These are phyloP conservation scores for Colletotrichum lindemuthianum DNA, from an alignment of 2,329 filamentous ascomycete species.

Conservation along the genomic window DNA sequence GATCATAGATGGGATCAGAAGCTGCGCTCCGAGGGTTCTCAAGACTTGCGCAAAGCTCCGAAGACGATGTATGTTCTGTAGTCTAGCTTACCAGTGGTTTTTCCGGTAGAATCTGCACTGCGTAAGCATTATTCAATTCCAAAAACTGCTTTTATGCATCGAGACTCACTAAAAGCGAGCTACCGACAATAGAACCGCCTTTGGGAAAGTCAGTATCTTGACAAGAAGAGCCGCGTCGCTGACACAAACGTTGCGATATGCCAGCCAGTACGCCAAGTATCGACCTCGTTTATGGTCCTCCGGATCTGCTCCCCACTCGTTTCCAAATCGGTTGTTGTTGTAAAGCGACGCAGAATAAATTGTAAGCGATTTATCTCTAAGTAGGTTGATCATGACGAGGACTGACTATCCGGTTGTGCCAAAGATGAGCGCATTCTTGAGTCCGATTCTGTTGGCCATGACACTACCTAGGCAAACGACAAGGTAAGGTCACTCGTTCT, in stretches of 20 bases:
- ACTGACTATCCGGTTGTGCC: constrained; percentile 26
- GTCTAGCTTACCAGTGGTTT: constrained; percentile 40
- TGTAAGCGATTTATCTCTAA: constrained; percentile 7
- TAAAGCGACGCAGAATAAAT: constrained; percentile 50
- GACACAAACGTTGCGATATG: constrained; percentile 31
- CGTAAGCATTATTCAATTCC: too few relatives aligned
- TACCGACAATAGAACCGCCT: constrained; percentile 49
- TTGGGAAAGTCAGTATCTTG: too few relatives aligned
- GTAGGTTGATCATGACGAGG: too few relatives aligned
- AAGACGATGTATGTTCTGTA: constrained; percentile 43
- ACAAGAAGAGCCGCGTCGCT: too few relatives aligned
- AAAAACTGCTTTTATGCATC: too few relatives aligned
- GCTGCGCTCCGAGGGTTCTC: background rate
- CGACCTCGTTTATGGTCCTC: constrained; percentile 33
- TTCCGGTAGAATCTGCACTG: constrained; percentile 15
- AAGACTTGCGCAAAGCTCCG: constrained; percentile 37
- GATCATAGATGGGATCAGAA: background rate
- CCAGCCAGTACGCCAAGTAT: constrained; percentile 37
- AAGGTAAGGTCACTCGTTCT: too few relatives aligned
- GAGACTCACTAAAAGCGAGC: constrained; percentile 52
- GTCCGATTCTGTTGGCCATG: constrained; percentile 9
- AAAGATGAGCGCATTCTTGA: constrained; percentile 23
- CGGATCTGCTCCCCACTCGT: constrained; percentile 22
- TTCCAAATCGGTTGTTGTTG: constrained; percentile 46
- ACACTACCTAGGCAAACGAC: constrained; percentile 9